Conservation (phyloP, 345 rosid genomes). For the Noccaea bulbosa region DNA sequence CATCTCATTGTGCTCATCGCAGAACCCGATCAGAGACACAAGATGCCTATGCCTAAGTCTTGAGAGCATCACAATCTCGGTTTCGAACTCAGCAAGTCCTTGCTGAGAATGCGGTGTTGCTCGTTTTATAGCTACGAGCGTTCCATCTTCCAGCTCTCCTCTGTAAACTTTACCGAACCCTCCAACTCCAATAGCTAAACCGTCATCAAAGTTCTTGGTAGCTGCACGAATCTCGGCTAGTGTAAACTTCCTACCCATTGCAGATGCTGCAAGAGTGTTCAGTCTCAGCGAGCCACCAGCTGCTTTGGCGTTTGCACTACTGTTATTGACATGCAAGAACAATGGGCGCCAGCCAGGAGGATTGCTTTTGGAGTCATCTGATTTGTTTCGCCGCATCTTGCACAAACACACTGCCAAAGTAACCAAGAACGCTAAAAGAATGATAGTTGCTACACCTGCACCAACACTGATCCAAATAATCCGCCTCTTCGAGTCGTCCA, state of each 20-base stretch:
- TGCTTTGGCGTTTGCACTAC: constrained; percentile 58
- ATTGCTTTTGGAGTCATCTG: constrained; percentile 50
- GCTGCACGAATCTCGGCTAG: constrained; percentile 77
- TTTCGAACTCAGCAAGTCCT: constrained; percentile 86
- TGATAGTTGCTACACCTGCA: constrained; percentile 56
- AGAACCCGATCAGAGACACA: constrained; percentile 89
- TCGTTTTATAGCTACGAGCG: constrained; percentile 77
- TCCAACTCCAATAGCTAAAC: constrained; percentile 80
- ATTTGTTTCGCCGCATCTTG: constrained; percentile 49
- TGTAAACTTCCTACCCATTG: constrained; percentile 64
- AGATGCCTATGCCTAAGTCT: constrained; percentile 88
- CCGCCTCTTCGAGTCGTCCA: constrained; percentile 44
- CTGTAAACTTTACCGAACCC: constrained; percentile 89
- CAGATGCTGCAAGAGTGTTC: constrained; percentile 47
- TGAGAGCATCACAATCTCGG: constrained; percentile 90
- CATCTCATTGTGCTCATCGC: constrained; percentile 88
- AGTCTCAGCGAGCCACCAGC: constrained; percentile 46
- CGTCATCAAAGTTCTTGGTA: constrained; percentile 76
- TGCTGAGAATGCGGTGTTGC: constrained; percentile 91
- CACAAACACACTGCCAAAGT: constrained; percentile 46
- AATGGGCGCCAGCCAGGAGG: constrained; percentile 68
- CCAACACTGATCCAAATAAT: constrained; percentile 62
- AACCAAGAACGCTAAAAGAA: constrained; percentile 44
- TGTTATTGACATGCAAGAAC: constrained; percentile 56
- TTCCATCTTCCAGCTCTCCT: constrained; percentile 82